Percentiles rank a stretch among this genome's conserved stretches.
Evolutionary conservation across 1,284 basidiomycete species (phyloP).

Genomic region (Chiua sp.): DNA sequence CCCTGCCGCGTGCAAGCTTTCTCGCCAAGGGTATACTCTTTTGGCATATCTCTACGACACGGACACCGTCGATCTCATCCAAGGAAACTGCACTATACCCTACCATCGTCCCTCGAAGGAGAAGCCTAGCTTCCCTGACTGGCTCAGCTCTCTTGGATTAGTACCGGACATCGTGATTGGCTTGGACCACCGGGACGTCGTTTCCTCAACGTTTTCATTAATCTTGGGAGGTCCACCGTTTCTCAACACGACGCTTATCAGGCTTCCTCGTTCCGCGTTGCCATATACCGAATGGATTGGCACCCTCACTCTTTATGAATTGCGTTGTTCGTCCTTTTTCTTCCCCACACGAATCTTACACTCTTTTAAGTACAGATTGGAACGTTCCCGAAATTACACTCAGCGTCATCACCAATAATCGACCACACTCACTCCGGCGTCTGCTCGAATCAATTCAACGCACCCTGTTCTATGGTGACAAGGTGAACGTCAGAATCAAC

Average conservation of each 20-base stretch:
- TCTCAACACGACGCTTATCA: constrained; percentile 44
- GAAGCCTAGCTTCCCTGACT: constrained; percentile 19
- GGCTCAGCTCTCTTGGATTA: constrained; percentile 25
- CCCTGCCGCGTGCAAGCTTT: constrained; percentile 52
- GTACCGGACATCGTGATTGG: constrained; percentile 41
- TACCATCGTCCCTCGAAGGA: constrained; percentile 22
- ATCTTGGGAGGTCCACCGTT: constrained; percentile 24
- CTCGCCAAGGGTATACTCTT: constrained; percentile 40
- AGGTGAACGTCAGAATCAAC: constrained; percentile 65
- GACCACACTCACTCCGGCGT: constrained; percentile 72
- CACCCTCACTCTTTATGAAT: constrained; percentile 55
- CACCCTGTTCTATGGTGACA: constrained; percentile 73
- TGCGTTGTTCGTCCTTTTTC: constrained; percentile 28
- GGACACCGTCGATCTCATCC: constrained; percentile 7
- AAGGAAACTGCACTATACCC: constrained; percentile 22
- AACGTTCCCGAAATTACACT: constrained; percentile 69
- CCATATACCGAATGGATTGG: constrained; percentile 69
- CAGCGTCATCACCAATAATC: constrained; percentile 76
- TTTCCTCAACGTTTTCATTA: constrained; percentile 23
- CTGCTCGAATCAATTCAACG: constrained; percentile 65
- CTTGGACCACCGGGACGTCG: constrained; percentile 34
- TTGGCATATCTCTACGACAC: constrained; percentile 41
- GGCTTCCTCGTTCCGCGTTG: constrained; percentile 58
- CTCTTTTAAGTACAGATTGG: constrained; percentile 61
- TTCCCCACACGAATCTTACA: not conserved